Base-by-base conservation (phyloP, 371 early-diverging fungal genomes). In the Catenaria anguillulae region DNA sequence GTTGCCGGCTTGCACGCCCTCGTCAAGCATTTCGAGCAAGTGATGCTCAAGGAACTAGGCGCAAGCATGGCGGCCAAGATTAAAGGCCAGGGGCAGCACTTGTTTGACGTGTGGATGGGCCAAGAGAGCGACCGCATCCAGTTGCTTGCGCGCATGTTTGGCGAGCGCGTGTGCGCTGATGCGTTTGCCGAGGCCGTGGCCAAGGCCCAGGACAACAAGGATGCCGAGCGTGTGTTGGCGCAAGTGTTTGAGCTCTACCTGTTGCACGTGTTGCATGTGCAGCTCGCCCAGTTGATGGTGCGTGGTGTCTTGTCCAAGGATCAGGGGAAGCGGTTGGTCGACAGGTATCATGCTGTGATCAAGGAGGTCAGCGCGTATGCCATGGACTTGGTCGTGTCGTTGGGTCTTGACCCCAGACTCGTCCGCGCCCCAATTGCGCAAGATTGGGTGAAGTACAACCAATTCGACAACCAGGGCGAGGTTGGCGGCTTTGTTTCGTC, bases 21-120 rank as follows among this genome's bases (percentile, higher is more conserved):
- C 35, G 69, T 81, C 60, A 68, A 68, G 33, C 55, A 76, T 34
- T 68, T 77, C 33, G 83, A 80, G 66, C 68, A 68, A 61, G 65
- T 63, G 31, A 71, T 77, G 31, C 62, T 83, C 60, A 68, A 73
- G 52, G 70, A 79, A 70, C 70, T 85, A 33, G 72, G 67, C 35
- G 54, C 63, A 24, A 69, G 64, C 34, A 76, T 86, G 77, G 67
- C 70, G 61, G 60, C 62, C 48, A 79, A 79, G 68, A 69, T 75
- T 42, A 42, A 42, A 17, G 13, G 10, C 56, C 50, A 64, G 13
- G 80, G 78, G 58, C 65, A 70, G 60, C 50, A 61, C 10, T 46
- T 84, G 66, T 85, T 80, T 64, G 80, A 85, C 37, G 78, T 82
- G 43, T 87, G 87, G 87, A 84, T 86, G 85, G 65, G 70, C 50